A percentile compares a stretch with the other conserved stretches of the same genome.
These are phyloP conservation scores for Ogataea ganodermae DNA, from an alignment of 805 yeast species.

Conservation along the genomic window DNA sequence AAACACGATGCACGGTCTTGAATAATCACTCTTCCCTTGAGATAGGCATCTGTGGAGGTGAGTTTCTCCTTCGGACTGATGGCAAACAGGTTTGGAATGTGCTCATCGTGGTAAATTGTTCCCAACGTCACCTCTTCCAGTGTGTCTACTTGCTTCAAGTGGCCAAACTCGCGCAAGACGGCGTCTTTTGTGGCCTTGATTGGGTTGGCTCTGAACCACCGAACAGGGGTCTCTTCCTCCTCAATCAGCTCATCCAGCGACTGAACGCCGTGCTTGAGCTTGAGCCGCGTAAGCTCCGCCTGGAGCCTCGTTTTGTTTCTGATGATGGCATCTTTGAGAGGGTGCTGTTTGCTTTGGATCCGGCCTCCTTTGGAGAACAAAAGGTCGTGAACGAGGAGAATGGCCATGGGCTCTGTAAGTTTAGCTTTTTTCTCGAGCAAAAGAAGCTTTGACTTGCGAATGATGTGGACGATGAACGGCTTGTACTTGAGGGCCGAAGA, in stretches of 20 bases:
- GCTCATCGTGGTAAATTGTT: constrained; percentile 68
- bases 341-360: constrained; percentile 86
- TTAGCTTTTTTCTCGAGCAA: constrained; percentile 48
- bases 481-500: constrained; percentile 74
- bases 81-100: constrained; percentile 78
- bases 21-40: constrained; percentile 76
- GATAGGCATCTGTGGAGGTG: constrained; percentile 67
- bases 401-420: constrained; percentile 53
- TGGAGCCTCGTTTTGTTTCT: constrained; percentile 77
- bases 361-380: constrained; percentile 74
- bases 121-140: constrained; percentile 51
- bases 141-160: constrained; percentile 47
- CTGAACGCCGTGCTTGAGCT: constrained; percentile 68
- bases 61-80: constrained; percentile 74
- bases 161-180: constrained; percentile 43
- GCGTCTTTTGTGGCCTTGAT: constrained; percentile 48
- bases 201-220: constrained; percentile 80
- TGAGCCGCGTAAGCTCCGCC: constrained; percentile 79
- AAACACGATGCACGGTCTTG: constrained; percentile 98
- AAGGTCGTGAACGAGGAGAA: constrained; percentile 79
- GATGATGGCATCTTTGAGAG: constrained; percentile 78
- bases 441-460: constrained; percentile 69
- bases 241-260: constrained; percentile 54
- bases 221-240: constrained; percentile 66
- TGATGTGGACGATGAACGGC: constrained; percentile 60